Percentiles rank a stretch among this genome's conserved stretches.
Evolutionary conservation across 352 stramenopile genomes (phyloP).

Genomic region (Lagenidium giganteum): DNA sequence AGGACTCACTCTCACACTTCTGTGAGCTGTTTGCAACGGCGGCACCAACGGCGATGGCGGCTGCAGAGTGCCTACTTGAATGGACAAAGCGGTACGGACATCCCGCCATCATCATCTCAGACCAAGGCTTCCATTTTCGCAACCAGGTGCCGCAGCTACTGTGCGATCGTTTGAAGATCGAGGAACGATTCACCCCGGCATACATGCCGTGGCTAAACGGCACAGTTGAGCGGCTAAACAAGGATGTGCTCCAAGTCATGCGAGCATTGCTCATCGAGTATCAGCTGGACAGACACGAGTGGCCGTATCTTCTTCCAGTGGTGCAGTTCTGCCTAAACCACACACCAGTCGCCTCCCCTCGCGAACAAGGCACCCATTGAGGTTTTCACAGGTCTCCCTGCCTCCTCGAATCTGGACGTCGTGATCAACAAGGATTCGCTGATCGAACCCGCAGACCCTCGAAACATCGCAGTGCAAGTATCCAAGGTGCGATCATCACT

Average conservation of each 20-base stretch:
- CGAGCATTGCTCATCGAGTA: conserved; percentile 18
- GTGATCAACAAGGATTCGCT: too few species aligned
- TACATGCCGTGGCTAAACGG: conserved; percentile 32
- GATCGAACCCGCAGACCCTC: too few species aligned
- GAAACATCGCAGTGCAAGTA: too few species aligned
- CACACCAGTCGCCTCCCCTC: too few species aligned
- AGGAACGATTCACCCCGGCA: conserved; percentile 19
- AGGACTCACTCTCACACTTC: conserved; percentile 21
- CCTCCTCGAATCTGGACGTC: too few species aligned
- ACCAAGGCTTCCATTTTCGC: conserved; percentile 24
- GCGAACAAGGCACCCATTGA: too few species aligned
- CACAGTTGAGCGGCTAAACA: conserved; percentile 20
- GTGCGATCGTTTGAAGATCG: conserved; percentile 6
- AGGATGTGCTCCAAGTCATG: conserved; percentile 22
- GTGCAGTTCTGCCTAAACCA: conserved; percentile 26
- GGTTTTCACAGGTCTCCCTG: too few species aligned
- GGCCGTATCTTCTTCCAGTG: conserved; percentile 18
- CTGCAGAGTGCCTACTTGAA: conserved; percentile 13
- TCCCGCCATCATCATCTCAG: conserved; percentile 16
- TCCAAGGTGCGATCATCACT: too few species aligned
- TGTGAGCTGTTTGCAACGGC: conserved; percentile 22
- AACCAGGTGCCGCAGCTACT: conserved; percentile 20
- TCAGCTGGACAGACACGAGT: conserved; percentile 16
- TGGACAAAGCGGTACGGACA: conserved; percentile 16
- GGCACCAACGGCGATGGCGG: conserved; percentile 8